Base-by-base conservation (phyloP, 805 yeast species). In the Saccharomycodes ludwigii region DNA sequence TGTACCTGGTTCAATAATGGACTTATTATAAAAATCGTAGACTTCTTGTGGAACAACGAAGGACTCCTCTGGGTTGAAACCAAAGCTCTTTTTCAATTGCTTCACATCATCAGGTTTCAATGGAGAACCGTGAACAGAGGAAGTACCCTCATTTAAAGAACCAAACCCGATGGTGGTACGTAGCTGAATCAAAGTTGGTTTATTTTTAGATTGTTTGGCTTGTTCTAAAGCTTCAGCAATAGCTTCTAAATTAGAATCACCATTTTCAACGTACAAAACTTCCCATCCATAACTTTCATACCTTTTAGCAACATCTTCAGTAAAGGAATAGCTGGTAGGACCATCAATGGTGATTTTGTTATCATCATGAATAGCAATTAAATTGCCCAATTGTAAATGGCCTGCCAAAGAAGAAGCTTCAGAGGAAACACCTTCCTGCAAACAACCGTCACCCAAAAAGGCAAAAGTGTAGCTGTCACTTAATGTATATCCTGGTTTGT, bases 281-380 rank as follows among this genome's bases (percentile, higher is more conserved):
- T 88, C 79, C 97, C 97, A 88, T 46, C 95, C 96, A 62, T 88
- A 91, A 36, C 95, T 70, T 66, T 76, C 77, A 58, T 80, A 78
- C 65, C 96, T 76, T 56, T 66, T 68, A 45, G 68, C 53, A 33
- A 88, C 96, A 56, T 88, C 82, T 67, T 88, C 97, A 41, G 95
- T 83, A 73, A 88, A 86, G 38, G 96, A 83, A 39, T 76, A 75
- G 42, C 72, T 66, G 52, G 93, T 88, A 63, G 69, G 65, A 68
- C 98, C 98, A 59, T 88, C 98, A 57, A 88, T 88, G 50, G 97
- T 79, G 69, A 88, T 86, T 57, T 76, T 77, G 77, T 88, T 88
- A 68, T 85, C 95, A 59, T 88, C 98, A 74, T 86, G 88, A 65
- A 88, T 74, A 39, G 88, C 85, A 61, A 88, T 84, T 66, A 88